A percentile compares a stretch with the other conserved stretches of the same genome.
Conservation (phyloP, 2,329 filamentous ascomycete species). For the Knufia petricola region DNA sequence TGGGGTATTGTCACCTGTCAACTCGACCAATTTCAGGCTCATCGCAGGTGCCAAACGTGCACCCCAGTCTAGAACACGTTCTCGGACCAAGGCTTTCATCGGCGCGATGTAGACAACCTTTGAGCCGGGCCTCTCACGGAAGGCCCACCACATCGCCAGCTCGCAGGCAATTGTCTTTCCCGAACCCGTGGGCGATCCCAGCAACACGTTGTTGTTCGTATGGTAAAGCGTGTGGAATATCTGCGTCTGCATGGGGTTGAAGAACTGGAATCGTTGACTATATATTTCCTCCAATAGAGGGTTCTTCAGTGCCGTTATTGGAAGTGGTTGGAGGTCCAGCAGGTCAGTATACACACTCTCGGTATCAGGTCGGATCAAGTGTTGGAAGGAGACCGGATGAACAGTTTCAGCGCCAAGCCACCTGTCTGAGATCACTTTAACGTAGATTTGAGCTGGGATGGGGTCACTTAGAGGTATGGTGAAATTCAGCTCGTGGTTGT, state of each 20-base stretch:
- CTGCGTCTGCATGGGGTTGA: constrained; percentile 99
- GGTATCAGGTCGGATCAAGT: constrained; percentile 91
- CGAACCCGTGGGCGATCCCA: constrained; percentile 92
- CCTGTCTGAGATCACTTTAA: constrained; percentile 84
- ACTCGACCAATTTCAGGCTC: constrained; percentile 81
- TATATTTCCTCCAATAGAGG: constrained; percentile 81
- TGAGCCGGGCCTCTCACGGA: constrained; percentile 83
- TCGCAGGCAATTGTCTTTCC: constrained; percentile 96
- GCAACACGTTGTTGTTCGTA: constrained; percentile 78
- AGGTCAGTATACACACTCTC: constrained; percentile 96
- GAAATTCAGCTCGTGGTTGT: constrained; percentile 96
- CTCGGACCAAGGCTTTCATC: constrained; percentile 96
- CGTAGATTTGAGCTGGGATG: constrained; percentile 89
- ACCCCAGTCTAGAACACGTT: constrained; percentile 92
- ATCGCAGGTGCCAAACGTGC: constrained; percentile 69
- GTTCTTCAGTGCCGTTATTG: constrained; percentile 79
- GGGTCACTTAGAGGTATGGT: constrained; percentile 93
- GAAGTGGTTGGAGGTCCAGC: constrained; percentile 79
- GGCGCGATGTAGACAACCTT: constrained; percentile 99
- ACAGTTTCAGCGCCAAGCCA: constrained; percentile 97
- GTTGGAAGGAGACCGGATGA: constrained; percentile 90
- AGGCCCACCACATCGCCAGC: constrained; percentile 99
- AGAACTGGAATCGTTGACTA: constrained; percentile 78
- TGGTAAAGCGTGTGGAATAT: constrained; percentile 96
- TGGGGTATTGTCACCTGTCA: constrained; percentile 96